Base-by-base conservation (phyloP, 805 yeast genomes). In the Yamadazyma akitaensis region DNA sequence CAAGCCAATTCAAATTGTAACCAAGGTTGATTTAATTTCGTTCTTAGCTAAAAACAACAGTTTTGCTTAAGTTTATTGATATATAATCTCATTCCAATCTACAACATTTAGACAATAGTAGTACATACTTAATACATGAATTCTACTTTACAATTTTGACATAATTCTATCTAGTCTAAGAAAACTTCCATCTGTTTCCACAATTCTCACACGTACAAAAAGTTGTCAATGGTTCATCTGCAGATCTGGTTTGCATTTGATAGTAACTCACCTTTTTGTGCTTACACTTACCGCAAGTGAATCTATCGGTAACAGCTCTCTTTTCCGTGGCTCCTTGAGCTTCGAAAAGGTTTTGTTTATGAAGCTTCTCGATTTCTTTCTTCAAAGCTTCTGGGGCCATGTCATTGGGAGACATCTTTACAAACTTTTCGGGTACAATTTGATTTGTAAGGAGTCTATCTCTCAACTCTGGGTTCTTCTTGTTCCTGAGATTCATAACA, bases 161-260 rank as follows among this genome's bases (percentile, higher is more conserved):
- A 13, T 28, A 28, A 4, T 28, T 37, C 28, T 5, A 38, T 16
- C 18, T 25, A 26, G 32, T 31, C 12, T 64, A 91, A 28, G 96
- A 87, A 63, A 94, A 94, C 68, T 94, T 94, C 99, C 99, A 94
- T 67, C 98, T 81, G 62, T 94, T 89, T 52, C 98, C 98, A 73
- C 99, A 94, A 54, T 81, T 88, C 61, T 91, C 97, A 73, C 99
- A 94, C 3, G 97, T 91, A 73, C 99, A 94, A 64, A 94, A 94
- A 1, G 99, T 94, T 7, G 99, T 94, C 60, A 94, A 79, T 49
- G 99, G 99, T 69, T 94, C 99, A 80, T 94, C 99, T 16, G 99
- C 99, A 48, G 96, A 88, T 68, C 99, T 79, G 30, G 99, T 94
- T 75, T 94, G 99, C 85, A 94, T 79, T 72, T 94, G 99, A 68